A percentile compares a stretch with the other conserved stretches of the same genome.
Conservation (phyloP, 2,329 filamentous ascomycete species). For the Pseudocercospora pini-densiflorae region DNA sequence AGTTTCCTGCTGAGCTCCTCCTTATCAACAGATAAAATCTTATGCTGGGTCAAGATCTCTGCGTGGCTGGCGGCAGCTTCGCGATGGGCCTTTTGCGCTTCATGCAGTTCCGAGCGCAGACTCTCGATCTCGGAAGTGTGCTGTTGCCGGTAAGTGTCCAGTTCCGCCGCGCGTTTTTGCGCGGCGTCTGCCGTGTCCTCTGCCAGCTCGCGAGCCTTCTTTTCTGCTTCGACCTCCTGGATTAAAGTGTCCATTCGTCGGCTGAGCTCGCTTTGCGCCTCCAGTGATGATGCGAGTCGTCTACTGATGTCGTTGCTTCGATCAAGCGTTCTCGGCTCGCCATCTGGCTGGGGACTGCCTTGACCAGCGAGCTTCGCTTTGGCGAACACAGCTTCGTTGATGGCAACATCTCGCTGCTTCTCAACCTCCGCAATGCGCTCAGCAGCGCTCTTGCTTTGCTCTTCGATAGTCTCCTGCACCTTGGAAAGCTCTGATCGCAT, state of each 20-base stretch:
- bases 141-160: slow-evolving; percentile 83
- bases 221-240: slow-evolving; percentile 79
- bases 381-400: slow-evolving; percentile 92
- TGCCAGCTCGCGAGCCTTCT: slow-evolving; percentile 76
- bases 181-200: slow-evolving; percentile 86
- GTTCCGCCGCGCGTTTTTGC: slow-evolving; percentile 79
- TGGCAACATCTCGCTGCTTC: slow-evolving; percentile 90
- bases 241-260: slow-evolving; percentile 71
- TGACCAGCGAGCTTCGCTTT: slow-evolving; percentile 90
- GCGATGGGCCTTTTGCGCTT: slow-evolving; percentile 74
- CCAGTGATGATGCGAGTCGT: slow-evolving; percentile 81
- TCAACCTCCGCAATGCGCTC: slow-evolving; percentile 93
- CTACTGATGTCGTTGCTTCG: slow-evolving; percentile 76
- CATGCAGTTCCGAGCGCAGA: slow-evolving; percentile 82
- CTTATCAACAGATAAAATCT: slow-evolving; percentile 85
- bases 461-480: slow-evolving; percentile 87
- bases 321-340: slow-evolving; percentile 57
- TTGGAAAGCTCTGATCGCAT: slow-evolving; percentile 90
- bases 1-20: slow-evolving; percentile 73
- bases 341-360: slow-evolving; percentile 61
- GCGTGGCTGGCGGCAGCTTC: slow-evolving; percentile 79
- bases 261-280: slow-evolving; percentile 79
- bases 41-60: slow-evolving; percentile 74
- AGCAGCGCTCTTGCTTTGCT: slow-evolving; percentile 82
- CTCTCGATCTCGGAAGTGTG: slow-evolving; percentile 84